Percentiles rank a stretch among this genome's conserved stretches.
Evolutionary conservation across 805 yeast genomes (phyloP).

Genomic region (Teunomyces stri): DNA sequence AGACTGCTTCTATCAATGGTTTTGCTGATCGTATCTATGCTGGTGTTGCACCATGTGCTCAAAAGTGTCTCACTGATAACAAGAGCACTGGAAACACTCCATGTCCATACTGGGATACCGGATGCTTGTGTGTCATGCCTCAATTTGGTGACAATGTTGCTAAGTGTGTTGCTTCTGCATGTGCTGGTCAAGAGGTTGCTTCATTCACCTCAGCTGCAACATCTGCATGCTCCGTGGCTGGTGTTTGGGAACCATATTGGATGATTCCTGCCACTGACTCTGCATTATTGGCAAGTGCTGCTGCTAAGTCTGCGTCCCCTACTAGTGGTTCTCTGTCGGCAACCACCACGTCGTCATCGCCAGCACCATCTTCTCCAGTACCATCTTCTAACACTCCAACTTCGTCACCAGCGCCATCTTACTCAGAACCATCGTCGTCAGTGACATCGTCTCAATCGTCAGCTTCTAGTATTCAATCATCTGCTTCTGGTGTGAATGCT

Average conservation of each 20-base stretch:
- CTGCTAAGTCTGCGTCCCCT: conserved; percentile 16
- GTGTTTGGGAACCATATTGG: conserved; percentile 37
- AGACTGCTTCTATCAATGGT: conserved; percentile 41
- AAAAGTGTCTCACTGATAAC: conserved; percentile 24
- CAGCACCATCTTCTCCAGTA: not conserved
- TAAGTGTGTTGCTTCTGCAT: conserved; percentile 26
- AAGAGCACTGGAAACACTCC: conserved; percentile 32
- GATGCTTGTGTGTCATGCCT: conserved; percentile 42
- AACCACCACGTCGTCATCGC: conserved; percentile 5
- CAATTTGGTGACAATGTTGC: conserved; percentile 29
- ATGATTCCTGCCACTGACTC: conserved; percentile 22
- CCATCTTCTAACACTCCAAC: not conserved
- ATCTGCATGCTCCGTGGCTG: conserved; percentile 33
- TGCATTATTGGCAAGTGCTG: conserved; percentile 26
- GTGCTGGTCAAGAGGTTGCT: conserved; percentile 30
- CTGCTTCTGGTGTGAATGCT: not conserved
- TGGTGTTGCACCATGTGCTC: conserved; percentile 35
- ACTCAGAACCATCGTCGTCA: not conserved
- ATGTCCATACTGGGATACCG: conserved; percentile 45
- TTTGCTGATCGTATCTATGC: conserved; percentile 37
- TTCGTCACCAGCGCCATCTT: not conserved
- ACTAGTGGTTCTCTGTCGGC: conserved; percentile 9
- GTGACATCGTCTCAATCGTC: not conserved
- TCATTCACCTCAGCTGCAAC: conserved; percentile 30
- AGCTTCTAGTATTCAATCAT: not conserved